Evolutionary conservation across 225 moss, liverwort and hornwort genomes (phyloP).

Genomic region (Marchantia polymorpha): DNA sequence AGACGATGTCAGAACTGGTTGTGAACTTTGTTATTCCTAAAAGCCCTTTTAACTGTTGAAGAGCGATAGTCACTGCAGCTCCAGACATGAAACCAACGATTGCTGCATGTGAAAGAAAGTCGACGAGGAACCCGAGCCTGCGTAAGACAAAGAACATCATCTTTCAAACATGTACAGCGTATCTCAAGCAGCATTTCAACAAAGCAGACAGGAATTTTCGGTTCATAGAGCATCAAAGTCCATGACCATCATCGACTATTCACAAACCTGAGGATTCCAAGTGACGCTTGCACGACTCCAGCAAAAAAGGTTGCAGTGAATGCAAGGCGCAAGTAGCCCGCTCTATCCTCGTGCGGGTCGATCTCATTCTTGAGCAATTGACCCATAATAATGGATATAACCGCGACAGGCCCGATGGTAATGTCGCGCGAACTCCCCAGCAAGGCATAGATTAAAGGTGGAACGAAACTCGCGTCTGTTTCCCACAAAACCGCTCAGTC

Average conservation of each 20-base stretch:
- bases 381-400: constrained; percentile 73
- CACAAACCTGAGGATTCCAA: constrained; percentile 70
- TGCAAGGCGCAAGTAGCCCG: constrained; percentile 53
- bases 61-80: constrained; percentile 74
- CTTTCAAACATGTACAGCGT: neutral
- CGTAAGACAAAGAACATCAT: neutral
- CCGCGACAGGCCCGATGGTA: constrained; percentile 76
- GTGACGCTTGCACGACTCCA: constrained; percentile 58
- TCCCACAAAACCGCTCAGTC: neutral
- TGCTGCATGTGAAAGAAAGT: constrained; percentile 83
- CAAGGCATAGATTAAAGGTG: constrained; percentile 63
- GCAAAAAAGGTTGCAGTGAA: constrained; percentile 82
- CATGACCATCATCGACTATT: neutral
- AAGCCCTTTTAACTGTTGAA: constrained; percentile 81
- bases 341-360: constrained; percentile 12
- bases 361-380: constrained; percentile 58
- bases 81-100: constrained; percentile 95
- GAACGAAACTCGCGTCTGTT: constrained; percentile 82
- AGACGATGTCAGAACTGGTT: constrained; percentile 59
- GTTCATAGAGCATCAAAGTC: neutral
- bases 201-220: neutral
- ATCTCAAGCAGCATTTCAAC: neutral
- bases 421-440: constrained; percentile 73
- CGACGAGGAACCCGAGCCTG: constrained; percentile 83
- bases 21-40: constrained; percentile 60